phyloP scores from a whole-genome alignment of 306 rosid genomes.

The Chamaecrista fasciculata region DNA sequence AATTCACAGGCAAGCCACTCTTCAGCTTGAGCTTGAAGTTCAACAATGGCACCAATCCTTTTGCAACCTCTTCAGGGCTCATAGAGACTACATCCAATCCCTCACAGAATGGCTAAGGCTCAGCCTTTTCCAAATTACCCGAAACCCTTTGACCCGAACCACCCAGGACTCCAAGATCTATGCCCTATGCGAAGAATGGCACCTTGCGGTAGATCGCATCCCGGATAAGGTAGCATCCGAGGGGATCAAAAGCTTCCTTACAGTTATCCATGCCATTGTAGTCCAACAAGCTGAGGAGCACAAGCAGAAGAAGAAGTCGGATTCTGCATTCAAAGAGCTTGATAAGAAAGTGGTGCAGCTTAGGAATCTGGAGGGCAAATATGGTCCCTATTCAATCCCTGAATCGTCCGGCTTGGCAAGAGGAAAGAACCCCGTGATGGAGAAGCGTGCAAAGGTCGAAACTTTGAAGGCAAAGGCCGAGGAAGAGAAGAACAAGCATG shows the following conservation, averaged over 20 bases:
- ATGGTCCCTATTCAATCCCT: slow-evolving; percentile 58
- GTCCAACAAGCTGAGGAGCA: slow-evolving; percentile 85
- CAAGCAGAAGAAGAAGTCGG: slow-evolving; percentile 76
- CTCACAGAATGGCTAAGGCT: slow-evolving; percentile 94
- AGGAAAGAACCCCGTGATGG: slow-evolving; percentile 54
- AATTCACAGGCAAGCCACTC: slow-evolving; percentile 85
- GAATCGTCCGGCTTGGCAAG: slow-evolving; percentile 36
- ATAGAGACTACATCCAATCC: slow-evolving; percentile 76
- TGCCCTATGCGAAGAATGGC: slow-evolving; percentile 89
- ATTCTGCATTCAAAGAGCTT: slow-evolving; percentile 65
- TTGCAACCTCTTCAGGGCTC: slow-evolving; percentile 75
- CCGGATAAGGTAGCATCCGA: slow-evolving; percentile 91
- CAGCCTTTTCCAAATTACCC: slow-evolving; percentile 73
- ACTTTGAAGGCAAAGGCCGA: slow-evolving; percentile 62
- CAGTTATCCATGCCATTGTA: slow-evolving; percentile 80
- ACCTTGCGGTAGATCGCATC: slow-evolving; percentile 71
- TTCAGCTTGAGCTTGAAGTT: slow-evolving; percentile 86
- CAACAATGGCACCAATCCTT: slow-evolving; percentile 95
- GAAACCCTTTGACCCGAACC: slow-evolving; percentile 53
- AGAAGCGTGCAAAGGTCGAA: slow-evolving; percentile 77
- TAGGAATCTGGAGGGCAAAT: slow-evolving; percentile 70
- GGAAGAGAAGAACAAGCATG: slow-evolving; percentile 84
- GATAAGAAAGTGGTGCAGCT: slow-evolving; percentile 77
- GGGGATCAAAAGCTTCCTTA: slow-evolving; percentile 85
- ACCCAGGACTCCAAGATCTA: slow-evolving; percentile 71